Base-by-base conservation (phyloP, 306 rosid species). In the Oemleria cerasiformis region DNA sequence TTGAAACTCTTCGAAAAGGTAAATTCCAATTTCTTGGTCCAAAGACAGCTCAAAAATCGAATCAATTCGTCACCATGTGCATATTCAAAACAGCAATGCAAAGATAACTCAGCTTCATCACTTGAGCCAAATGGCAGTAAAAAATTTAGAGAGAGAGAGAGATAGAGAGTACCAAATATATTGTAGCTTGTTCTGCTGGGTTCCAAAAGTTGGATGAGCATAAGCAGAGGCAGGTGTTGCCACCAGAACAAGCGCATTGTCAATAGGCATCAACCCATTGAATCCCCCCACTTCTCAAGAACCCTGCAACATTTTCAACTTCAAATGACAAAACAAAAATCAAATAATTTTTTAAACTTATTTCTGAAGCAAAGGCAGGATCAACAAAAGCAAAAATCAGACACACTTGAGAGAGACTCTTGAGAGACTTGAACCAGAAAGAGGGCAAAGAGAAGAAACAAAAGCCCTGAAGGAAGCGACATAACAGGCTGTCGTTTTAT, bases 171-270 rank as follows among this genome's bases (percentile, higher is more conserved):
- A 86, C 91, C 85, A 43, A 74, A 78, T 65, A 78, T 68, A 39
- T 17, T 54, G 77, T 67, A 62, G 83, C 78, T 80, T 58, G 83
- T 69, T 71, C 75, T 82, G 78, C 78, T 75, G 59, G 77, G 81
- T n/a, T 59, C 73, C 49, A 84, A 61, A 65, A 86, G 73, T 44
- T 83, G 96, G 64, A 85, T 78, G 71, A 89, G 66, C 44, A 89
- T 65, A 58, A 89, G 76, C 61, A 87, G 73, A 19, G 79, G 82
- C 68, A 87, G 72, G 77, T 79, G 79, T 61, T 79, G 77, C 84
- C 87, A 73, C 82, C 80, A 78, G 70, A 80, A 68, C 84, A 85
- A 73, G 75, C 73, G 79, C 96, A 89, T 89, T 80, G 86, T 87
- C 74, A 74, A 74, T 67, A 70, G 73, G 73, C 74, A 75, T 83